Conservation (phyloP, 305 asterid genomes). For the Andrographis paniculata region DNA sequence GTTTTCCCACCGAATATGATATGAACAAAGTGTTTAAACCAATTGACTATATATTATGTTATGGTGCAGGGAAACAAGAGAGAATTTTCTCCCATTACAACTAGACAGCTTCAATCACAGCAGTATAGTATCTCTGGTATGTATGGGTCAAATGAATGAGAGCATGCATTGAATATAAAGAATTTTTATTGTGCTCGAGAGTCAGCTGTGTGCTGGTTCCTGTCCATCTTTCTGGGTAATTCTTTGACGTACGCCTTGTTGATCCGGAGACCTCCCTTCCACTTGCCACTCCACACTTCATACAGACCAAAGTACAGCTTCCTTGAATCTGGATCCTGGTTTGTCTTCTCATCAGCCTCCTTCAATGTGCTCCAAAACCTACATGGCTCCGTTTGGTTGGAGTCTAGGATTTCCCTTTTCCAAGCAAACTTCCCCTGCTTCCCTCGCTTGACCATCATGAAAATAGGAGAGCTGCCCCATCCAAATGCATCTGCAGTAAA, state of each 20-base stretch:
- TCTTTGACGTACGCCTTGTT: constrained; percentile 24
- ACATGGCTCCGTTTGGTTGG: constrained; percentile 3
- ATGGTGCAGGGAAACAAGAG: too few species aligned
- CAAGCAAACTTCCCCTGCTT: constrained; percentile 21
- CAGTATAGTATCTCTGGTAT: too few species aligned
- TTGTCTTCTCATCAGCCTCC: background rate
- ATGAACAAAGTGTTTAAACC: too few species aligned
- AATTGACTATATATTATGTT: too few species aligned
- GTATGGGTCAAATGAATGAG: too few species aligned
- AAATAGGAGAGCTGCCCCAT: constrained; percentile 34
- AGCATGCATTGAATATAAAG: too few species aligned
- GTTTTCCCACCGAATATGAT: too few species aligned
- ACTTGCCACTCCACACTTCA: constrained; percentile 55
- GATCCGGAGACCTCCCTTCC: constrained; percentile 54
- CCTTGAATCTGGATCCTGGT: background rate
- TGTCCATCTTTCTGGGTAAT: background rate
- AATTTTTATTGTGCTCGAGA: too few species aligned
- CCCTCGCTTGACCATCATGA: constrained; percentile 36
- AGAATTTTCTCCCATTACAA: too few species aligned
- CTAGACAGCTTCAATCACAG: too few species aligned
- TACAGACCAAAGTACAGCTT: constrained; percentile 41
- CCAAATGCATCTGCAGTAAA: constrained; percentile 42
- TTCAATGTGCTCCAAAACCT: background rate
- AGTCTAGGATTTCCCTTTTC: constrained; percentile 17
- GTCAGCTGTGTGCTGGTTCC: too few species aligned